Evolutionary conservation across 768 basidiomycete genomes (phyloP).

Genomic region (Naematelia encephala): DNA sequence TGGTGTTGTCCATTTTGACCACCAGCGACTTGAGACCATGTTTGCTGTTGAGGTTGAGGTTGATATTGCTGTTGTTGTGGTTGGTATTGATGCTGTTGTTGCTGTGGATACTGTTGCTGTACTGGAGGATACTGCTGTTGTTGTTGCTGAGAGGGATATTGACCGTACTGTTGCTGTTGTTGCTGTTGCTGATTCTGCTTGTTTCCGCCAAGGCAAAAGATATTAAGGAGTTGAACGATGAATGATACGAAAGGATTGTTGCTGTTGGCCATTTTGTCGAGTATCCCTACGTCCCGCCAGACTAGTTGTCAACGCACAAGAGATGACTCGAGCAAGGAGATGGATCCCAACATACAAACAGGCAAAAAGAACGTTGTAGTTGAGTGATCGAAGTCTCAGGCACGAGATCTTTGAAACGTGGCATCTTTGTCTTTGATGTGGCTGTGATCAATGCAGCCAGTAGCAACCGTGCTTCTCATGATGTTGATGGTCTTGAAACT

Average conservation of each 20-base stretch:
- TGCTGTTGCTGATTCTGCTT: background rate
- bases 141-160: slow-evolving; percentile 23
- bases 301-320: too few relatives aligned
- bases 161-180: background rate
- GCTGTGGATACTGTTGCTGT: slow-evolving; percentile 30
- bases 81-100: slow-evolving; percentile 24
- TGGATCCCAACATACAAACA: too few relatives aligned
- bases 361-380: too few relatives aligned
- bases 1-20: slow-evolving; percentile 32
- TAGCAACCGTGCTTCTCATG: too few relatives aligned
- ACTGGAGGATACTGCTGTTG: slow-evolving; percentile 18
- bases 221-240: background rate
- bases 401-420: too few relatives aligned
- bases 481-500: too few relatives aligned
- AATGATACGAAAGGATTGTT: background rate
- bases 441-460: too few relatives aligned
- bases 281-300: too few relatives aligned
- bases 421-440: too few relatives aligned
- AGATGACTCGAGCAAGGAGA: too few relatives aligned
- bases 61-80: slow-evolving; percentile 26
- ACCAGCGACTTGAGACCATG: slow-evolving; percentile 29
- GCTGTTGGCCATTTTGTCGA: background rate
- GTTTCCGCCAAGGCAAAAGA: background rate
- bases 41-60: slow-evolving; percentile 22
- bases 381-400: too few relatives aligned